Evolutionary conservation across 257 asterid species (phyloP).

Genomic region (Nicotiana undulata): DNA sequence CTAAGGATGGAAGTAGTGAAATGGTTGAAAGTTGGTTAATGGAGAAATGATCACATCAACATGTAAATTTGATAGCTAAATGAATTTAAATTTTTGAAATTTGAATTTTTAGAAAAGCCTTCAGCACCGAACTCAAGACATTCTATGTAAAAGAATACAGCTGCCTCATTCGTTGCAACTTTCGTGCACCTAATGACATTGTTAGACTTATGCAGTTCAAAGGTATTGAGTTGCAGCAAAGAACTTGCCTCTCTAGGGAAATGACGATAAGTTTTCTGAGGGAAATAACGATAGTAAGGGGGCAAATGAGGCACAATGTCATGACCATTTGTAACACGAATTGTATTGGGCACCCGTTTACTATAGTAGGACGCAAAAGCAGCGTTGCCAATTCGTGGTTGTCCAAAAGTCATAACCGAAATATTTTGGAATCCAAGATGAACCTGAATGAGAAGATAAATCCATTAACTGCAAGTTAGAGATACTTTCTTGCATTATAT

Average conservation of each 20-base stretch:
- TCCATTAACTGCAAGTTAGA: not conserved
- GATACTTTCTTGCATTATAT: not conserved
- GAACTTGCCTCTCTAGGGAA: slow-evolving; percentile 84
- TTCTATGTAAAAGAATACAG: not conserved
- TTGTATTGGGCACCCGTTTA: slow-evolving; percentile 58
- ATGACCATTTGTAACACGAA: slow-evolving; percentile 75
- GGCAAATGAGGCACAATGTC: slow-evolving; percentile 99
- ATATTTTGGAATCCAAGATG: slow-evolving; percentile 47
- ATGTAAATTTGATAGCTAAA: not conserved
- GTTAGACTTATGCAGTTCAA: not conserved
- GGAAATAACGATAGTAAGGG: slow-evolving; percentile 65
- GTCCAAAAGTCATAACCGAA: slow-evolving; percentile 89
- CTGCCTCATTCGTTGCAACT: not conserved
- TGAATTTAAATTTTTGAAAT: not conserved
- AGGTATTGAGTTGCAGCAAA: not conserved
- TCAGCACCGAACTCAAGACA: not conserved
- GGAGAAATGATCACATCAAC: not conserved
- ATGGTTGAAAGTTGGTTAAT: not conserved
- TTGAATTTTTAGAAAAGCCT: not conserved
- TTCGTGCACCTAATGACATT: not conserved
- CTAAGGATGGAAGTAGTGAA: not conserved
- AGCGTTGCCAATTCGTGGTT: slow-evolving; percentile 92
- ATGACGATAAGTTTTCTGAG: slow-evolving; percentile 83
- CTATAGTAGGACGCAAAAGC: slow-evolving; percentile 66
- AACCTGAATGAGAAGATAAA: slow-evolving; percentile 40